Evolutionary conservation across 2,329 filamentous ascomycete species (phyloP).

Genomic region (Penicillium hesseltinei): DNA sequence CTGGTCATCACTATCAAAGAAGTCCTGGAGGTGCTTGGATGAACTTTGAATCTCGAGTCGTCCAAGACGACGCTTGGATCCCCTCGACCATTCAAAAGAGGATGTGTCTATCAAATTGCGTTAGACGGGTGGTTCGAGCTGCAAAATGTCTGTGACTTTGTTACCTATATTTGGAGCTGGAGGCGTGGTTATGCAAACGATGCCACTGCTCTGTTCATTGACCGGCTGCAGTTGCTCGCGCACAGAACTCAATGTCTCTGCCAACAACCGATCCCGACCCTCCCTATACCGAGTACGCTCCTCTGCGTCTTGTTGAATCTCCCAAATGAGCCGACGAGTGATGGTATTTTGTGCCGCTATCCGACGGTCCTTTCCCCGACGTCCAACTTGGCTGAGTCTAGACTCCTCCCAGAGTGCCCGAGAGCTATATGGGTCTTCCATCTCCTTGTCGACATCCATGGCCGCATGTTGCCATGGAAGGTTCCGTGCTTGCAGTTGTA

Average conservation of each 20-base stretch:
- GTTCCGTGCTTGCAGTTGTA: conserved; percentile 26
- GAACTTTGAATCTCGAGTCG: conserved; percentile 35
- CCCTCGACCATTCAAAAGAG: conserved; percentile 30
- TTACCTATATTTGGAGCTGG: conserved; percentile 34
- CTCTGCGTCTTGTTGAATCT: conserved; percentile 35
- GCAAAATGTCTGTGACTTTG: not conserved
- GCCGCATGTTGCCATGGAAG: conserved; percentile 19
- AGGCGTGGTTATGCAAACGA: conserved; percentile 33
- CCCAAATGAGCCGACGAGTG: conserved; percentile 39
- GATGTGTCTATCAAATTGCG: conserved; percentile 23
- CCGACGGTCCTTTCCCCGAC: conserved; percentile 31
- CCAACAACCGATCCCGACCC: conserved; percentile 28
- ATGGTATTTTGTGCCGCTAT: conserved; percentile 37
- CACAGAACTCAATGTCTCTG: conserved; percentile 27
- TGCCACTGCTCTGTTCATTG: conserved; percentile 29
- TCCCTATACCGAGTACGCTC: conserved; percentile 28
- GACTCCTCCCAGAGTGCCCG: conserved; percentile 31
- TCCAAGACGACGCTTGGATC: conserved; percentile 36
- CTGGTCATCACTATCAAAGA: conserved; percentile 38
- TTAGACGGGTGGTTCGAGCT: conserved; percentile 11
- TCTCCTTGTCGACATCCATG: conserved; percentile 30
- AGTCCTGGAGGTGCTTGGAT: conserved; percentile 37
- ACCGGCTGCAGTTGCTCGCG: conserved; percentile 25
- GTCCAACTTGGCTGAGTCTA: conserved; percentile 34
- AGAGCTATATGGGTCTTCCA: conserved; percentile 21